Base-by-base conservation (phyloP, 352 stramenopile species). In the Globisporangium irregulare region DNA sequence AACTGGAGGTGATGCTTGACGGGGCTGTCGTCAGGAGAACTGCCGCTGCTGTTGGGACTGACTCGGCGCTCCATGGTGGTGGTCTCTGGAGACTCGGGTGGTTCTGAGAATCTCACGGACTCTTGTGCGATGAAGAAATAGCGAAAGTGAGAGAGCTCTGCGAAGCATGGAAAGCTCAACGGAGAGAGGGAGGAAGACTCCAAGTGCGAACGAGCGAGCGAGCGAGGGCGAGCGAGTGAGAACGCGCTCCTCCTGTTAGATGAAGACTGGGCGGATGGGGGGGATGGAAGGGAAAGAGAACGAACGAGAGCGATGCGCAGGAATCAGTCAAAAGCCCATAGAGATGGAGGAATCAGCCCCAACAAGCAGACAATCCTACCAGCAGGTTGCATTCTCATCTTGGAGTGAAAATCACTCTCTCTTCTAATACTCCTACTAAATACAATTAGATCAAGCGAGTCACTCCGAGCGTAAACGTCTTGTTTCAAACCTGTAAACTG, bases 231-330 rank as follows among this genome's bases (percentile, higher is more conserved):
- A 51, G 43, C 50, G 56, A 64, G 38, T 57, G 59, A 34, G 60
- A 48, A 36, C 10, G 59, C 27, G 18, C 43, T 65, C 59, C 59
- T 55, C 59, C 50, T 66, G 60, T 66, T 66, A 66, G 60, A 66
- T 59, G 60, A 66, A 66, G 60, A 56, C 59, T 51, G 58, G 58
- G 32, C 36, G 41, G 38, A 51, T 64, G 59, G 60, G 46, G 60
- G 29, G 46, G 59, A 66, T 29, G 7, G 25, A 10, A 18, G 56
- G 32, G 10, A 46, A 62, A 50, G 22, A 5, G 32, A 20, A 62
- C 56, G 56, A 62, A 62, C 18, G 25, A 43, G 14, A 24, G 10
- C 32, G 56, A 51, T 24, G 43, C 43, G 8, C 22, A 22, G 32
- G n/a, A 50, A 62, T 29, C 56, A 62, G 32, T 32, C 29, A 46